Conservation (phyloP, 2,329 filamentous ascomycete genomes). For the Mycocentrospora acerina region DNA sequence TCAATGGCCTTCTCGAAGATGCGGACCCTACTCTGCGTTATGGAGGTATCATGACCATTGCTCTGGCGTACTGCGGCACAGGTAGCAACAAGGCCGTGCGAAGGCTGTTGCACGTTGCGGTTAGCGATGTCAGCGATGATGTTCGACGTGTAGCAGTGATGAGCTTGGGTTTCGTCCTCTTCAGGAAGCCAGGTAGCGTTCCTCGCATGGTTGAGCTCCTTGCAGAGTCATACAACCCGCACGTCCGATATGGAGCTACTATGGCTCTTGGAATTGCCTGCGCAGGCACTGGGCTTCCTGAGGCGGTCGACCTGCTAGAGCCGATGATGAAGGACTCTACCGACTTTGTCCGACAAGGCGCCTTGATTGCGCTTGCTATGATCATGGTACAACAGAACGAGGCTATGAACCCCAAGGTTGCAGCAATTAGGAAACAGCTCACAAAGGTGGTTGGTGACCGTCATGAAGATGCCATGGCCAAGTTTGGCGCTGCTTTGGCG, state of each 20-base stretch:
- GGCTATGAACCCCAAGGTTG: conserved; percentile 96
- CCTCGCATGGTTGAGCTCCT: conserved; percentile 98
- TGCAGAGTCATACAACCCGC: conserved; percentile 97
- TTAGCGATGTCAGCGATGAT: conserved; percentile 97
- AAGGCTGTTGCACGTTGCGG: conserved; percentile 90
- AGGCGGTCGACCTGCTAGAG: conserved; percentile 94
- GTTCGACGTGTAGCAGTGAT: conserved; percentile 95
- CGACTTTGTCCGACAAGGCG: conserved; percentile 96
- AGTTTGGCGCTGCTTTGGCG: conserved; percentile 92
- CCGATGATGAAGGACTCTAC: conserved; percentile 99
- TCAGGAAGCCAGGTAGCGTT: conserved; percentile 95
- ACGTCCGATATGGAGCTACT: conserved; percentile 94
- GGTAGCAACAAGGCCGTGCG: conserved; percentile 98
- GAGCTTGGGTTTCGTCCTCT: conserved; percentile 96
- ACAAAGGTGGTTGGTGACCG: conserved; percentile 92
- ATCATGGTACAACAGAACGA: conserved; percentile 99
- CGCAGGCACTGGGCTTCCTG: conserved; percentile 90
- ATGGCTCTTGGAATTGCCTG: conserved; percentile 99
- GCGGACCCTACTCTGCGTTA: conserved; percentile 92
- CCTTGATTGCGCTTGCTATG: conserved; percentile 92
- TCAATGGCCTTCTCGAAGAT: conserved; percentile 89
- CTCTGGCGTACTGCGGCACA: conserved; percentile 93
- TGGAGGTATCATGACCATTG: conserved; percentile 98
- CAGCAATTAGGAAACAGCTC: conserved; percentile 84
- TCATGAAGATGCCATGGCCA: conserved; percentile 99